These are phyloP conservation scores for Scedosporium aurantiacum DNA, from an alignment of 2,329 filamentous ascomycete species.

Conservation along the genomic window DNA sequence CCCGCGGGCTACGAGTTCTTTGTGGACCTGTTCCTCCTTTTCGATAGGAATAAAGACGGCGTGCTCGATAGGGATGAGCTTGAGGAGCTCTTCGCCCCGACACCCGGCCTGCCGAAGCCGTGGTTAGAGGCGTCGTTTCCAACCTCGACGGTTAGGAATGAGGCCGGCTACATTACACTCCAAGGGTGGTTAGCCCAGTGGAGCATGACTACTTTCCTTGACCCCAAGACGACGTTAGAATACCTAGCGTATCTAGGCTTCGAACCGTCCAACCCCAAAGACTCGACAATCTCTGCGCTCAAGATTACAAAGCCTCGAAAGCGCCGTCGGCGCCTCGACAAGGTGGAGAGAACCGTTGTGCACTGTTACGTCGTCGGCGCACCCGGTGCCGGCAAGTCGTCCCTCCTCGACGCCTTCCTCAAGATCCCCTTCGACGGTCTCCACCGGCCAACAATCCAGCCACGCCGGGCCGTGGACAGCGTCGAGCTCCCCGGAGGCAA, in stretches of 20 bases:
- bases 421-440: slow-evolving; percentile 74
- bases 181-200: slow-evolving; percentile 98
- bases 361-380: slow-evolving; percentile 87
- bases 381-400: slow-evolving; percentile 78
- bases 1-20: slow-evolving; percentile 95
- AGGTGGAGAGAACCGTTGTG: slow-evolving; percentile 89
- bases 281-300: slow-evolving; percentile 69
- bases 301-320: slow-evolving; percentile 91
- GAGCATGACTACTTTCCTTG: slow-evolving; percentile 98
- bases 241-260: slow-evolving; percentile 96
- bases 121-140: slow-evolving; percentile 89
- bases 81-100: slow-evolving; percentile 79
- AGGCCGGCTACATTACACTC: slow-evolving; percentile 87
- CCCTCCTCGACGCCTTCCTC: slow-evolving; percentile 81
- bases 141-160: slow-evolving; percentile 86
- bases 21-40: slow-evolving; percentile 87
- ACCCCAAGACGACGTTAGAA: slow-evolving; percentile 87
- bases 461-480: slow-evolving; percentile 85
- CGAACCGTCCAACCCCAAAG: slow-evolving; percentile 66
- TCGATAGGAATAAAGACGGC: slow-evolving; percentile 96
- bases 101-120: slow-evolving; percentile 73
- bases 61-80: slow-evolving; percentile 81
- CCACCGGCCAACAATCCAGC: slow-evolving; percentile 91
- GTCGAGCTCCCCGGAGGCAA: slow-evolving; percentile 93
- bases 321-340: slow-evolving; percentile 65